Conservation (phyloP, 345 rosid genomes). For the Anastatica hierochuntica region DNA sequence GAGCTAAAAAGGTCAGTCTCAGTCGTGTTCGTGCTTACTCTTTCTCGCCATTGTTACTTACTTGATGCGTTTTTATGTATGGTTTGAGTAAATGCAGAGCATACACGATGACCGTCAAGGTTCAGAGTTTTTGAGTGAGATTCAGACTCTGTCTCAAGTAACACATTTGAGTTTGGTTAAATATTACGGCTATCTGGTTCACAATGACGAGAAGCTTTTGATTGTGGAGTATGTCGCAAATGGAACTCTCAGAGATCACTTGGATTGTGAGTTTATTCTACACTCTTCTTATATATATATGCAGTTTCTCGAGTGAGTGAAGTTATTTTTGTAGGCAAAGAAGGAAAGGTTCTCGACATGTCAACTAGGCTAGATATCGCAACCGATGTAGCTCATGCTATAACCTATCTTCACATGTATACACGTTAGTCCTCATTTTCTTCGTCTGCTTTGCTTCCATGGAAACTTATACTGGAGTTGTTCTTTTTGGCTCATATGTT, state of each 20-base stretch:
- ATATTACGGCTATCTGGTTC: slow-evolving; percentile 61
- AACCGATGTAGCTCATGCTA: slow-evolving; percentile 80
- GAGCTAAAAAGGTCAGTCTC: slow-evolving; percentile 92
- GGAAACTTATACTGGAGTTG: not conserved
- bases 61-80: too few relatives aligned
- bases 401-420: slow-evolving; percentile 95
- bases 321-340: slow-evolving; percentile 39
- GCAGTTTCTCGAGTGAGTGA: too few relatives aligned
- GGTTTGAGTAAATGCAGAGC: slow-evolving; percentile 38
- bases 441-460: not conserved
- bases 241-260: slow-evolving; percentile 85
- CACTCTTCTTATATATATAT: not conserved
- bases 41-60: too few relatives aligned
- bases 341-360: slow-evolving; percentile 50
- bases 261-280: slow-evolving; percentile 53
- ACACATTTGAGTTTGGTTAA: slow-evolving; percentile 79
- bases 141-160: slow-evolving; percentile 59
- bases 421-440: slow-evolving; percentile 41
- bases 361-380: slow-evolving; percentile 69
- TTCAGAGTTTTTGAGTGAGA: slow-evolving; percentile 69
- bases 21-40: too few relatives aligned
- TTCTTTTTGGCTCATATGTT: not conserved
- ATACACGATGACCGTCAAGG: slow-evolving; percentile 65
- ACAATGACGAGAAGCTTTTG: slow-evolving; percentile 62
- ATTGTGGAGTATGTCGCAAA: slow-evolving; percentile 76